Evolutionary conservation across 257 asterid species (phyloP).

Genomic region (Datura wrightii): DNA sequence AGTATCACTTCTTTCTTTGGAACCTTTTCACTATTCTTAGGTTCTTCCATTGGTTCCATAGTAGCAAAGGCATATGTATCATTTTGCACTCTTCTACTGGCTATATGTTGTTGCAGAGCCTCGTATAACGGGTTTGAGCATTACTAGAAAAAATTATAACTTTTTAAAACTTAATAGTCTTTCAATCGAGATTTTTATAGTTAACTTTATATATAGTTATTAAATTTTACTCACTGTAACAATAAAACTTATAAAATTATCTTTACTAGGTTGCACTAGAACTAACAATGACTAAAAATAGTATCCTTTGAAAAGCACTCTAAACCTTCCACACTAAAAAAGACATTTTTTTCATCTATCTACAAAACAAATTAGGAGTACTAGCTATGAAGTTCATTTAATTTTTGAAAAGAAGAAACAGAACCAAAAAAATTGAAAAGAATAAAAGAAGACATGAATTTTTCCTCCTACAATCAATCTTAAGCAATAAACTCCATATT

Average conservation of each 20-base stretch:
- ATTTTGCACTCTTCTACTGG: too few relatives aligned
- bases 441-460: not conserved
- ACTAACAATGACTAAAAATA: not conserved
- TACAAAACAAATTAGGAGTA: not conserved
- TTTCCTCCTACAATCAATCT: conserved; percentile 14
- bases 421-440: not conserved
- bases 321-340: not conserved
- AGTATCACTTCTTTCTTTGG: too few relatives aligned
- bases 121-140: too few relatives aligned
- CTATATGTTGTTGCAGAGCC: too few relatives aligned
- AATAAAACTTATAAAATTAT: not conserved
- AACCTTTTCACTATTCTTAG: too few relatives aligned
- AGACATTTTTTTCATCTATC: not conserved
- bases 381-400: not conserved
- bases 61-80: too few relatives aligned
- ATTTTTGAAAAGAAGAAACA: not conserved
- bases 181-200: too few relatives aligned
- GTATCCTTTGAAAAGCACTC: not conserved
- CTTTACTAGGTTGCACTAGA: not conserved
- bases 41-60: too few relatives aligned
- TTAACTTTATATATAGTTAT: not conserved
- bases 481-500: not conserved
- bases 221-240: not conserved
- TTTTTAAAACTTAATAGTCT: too few relatives aligned
- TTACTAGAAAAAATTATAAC: too few relatives aligned